Evolutionary conservation across 352 stramenopile species (phyloP).

Genomic region (Phytophthora citricola): DNA sequence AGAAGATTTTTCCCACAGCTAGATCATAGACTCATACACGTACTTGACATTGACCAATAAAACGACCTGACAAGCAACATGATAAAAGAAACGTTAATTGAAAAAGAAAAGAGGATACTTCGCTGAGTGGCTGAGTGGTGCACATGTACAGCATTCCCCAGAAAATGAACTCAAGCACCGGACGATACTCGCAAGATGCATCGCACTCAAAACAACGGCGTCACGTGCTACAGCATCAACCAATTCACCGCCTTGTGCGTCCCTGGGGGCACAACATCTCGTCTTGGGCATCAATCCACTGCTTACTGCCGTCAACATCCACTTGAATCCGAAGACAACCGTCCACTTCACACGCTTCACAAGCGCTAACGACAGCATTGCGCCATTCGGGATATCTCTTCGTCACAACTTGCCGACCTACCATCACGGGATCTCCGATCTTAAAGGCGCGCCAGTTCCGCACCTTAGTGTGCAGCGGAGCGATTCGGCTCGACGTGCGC

Average conservation of each 20-base stretch:
- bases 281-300: constrained; percentile 70
- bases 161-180: background rate
- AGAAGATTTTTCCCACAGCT: constrained; percentile 12
- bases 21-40: constrained; percentile 4
- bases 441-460: constrained; percentile 71
- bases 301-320: constrained; percentile 34
- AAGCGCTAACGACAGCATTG: constrained; percentile 48
- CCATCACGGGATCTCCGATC: constrained; percentile 56
- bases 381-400: constrained; percentile 66
- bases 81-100: background rate
- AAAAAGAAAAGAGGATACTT: background rate
- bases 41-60: constrained; percentile 6
- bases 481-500: constrained; percentile 89
- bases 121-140: background rate
- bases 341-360: constrained; percentile 38
- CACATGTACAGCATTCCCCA: background rate
- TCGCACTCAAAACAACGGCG: constrained; percentile 12
- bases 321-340: constrained; percentile 49
- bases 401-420: constrained; percentile 37
- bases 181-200: constrained; percentile 1
- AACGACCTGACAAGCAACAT: background rate
- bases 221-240: constrained; percentile 29
- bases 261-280: constrained; percentile 66
- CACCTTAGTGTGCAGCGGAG: constrained; percentile 92
- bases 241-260: constrained; percentile 66